Percentiles rank a stretch among this genome's conserved stretches.
These are phyloP conservation scores for Peronospora belbahrii DNA, from an alignment of 352 stramenopile species.

Conservation along the genomic window DNA sequence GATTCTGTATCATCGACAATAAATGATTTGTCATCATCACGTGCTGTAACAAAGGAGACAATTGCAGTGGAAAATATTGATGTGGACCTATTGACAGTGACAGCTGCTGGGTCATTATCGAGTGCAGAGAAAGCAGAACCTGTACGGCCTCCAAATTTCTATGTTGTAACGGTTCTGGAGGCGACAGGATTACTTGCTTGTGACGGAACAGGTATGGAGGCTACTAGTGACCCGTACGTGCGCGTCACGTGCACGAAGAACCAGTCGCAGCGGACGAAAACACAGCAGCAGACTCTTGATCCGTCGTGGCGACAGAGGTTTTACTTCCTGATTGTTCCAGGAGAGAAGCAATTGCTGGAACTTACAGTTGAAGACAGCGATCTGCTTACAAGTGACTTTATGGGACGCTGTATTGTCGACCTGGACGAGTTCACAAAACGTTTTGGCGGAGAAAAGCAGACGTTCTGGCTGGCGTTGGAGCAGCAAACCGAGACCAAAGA, in stretches of 20 bases:
- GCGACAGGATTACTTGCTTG: constrained; percentile 40
- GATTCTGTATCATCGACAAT: constrained; percentile 1
- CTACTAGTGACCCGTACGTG: constrained; percentile 64
- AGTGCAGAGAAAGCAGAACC: neutral
- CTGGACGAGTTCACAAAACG: constrained; percentile 48
- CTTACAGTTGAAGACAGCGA: constrained; percentile 58
- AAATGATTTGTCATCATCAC: neutral
- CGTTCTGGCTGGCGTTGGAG: constrained; percentile 64
- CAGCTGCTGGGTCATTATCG: neutral
- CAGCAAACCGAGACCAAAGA: constrained; percentile 30
- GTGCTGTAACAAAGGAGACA: constrained; percentile 9
- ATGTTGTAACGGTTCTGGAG: constrained; percentile 64
- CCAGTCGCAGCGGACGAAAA: constrained; percentile 49
- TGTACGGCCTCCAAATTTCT: constrained; percentile 35
- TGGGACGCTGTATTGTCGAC: constrained; percentile 59
- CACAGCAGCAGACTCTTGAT: constrained; percentile 52
- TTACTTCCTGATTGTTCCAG: constrained; percentile 44
- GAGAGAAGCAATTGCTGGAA: constrained; percentile 42
- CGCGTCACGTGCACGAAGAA: constrained; percentile 50
- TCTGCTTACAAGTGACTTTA: constrained; percentile 64
- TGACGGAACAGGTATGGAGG: constrained; percentile 46
- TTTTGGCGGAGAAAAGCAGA: constrained; percentile 40
- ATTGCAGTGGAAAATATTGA: neutral
- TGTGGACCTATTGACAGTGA: neutral
- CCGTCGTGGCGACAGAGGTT: constrained; percentile 65